Evolutionary conservation across 495 filamentous ascomycete species (phyloP).

Genomic region (Chaetomium fimeti): DNA sequence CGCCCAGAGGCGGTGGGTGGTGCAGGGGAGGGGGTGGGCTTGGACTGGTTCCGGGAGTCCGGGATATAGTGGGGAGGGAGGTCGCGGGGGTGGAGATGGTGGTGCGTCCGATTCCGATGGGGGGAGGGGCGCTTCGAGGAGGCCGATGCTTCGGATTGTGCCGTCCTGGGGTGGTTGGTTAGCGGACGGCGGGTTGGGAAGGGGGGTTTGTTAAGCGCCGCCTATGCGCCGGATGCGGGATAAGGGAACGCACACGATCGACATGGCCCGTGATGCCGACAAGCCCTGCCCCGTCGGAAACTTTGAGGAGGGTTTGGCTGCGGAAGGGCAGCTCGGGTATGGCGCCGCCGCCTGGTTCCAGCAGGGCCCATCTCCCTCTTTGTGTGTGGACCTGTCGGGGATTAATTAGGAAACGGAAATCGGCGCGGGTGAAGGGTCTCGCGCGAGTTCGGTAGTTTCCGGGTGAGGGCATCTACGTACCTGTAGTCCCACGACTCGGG

Average conservation of each 20-base stretch:
- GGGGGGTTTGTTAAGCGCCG: not conserved
- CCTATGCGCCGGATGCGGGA: not conserved
- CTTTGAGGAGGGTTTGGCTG: not conserved
- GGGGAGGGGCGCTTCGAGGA: not conserved
- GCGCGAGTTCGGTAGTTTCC: too few species aligned
- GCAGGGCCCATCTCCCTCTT: too few species aligned
- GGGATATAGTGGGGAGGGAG: too few species aligned
- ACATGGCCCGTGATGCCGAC: slow-evolving; percentile 3
- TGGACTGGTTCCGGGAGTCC: too few species aligned
- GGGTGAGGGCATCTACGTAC: not conserved
- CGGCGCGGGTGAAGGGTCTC: too few species aligned
- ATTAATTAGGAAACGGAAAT: too few species aligned
- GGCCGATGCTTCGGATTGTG: not conserved
- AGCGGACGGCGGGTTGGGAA: not conserved
- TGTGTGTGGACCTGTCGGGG: not conserved
- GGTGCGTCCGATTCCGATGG: not conserved
- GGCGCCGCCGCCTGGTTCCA: not conserved
- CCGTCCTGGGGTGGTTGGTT: not conserved
- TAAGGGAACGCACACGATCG: not conserved
- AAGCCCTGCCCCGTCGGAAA: not conserved
- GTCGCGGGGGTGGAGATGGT: not conserved
- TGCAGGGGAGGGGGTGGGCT: not conserved
- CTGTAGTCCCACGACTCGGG: not conserved
- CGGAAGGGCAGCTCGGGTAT: not conserved
- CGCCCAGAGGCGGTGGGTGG: not conserved